Evolutionary conservation across 176 grass and related monocot genomes (phyloP), one percentile per base, ranked within the genome.

Genomic region (Phoenix roebelenii): DNA sequence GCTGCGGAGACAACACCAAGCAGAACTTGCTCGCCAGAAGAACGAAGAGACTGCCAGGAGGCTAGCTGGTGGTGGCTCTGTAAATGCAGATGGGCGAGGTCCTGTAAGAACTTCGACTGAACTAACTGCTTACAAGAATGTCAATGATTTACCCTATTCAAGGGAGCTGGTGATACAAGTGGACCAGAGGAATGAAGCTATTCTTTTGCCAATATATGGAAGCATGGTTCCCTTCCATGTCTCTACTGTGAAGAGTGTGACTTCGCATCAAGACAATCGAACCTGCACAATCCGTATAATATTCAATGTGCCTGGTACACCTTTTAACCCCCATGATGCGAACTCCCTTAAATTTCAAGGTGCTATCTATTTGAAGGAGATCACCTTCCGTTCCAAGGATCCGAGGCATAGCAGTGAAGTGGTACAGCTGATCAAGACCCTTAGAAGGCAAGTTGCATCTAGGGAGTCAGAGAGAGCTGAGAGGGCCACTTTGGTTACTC

Each of bases 181-280:
- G 17, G 83, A 90, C 50, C 78, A 82, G 60, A 90, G 85, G 73
- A 88, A 90, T 19, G 92, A 96, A 59, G 80, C 83, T 72, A 55
- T 96, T 23, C 83, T 96, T n/a, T 72, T 96, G 49, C 92, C 92
- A 44, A 87, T 96, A 24, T 87, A 82, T 79, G 91, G 86, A 25
- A 84, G 68, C 66, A 87, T 84, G 84, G 80, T 87, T 55, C 83
- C 86, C 22, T 96, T 96, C 69, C 91, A 96, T 74, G 77, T 96
- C 74, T 90, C 86, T 57, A 96, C 91, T 51, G 54, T 96, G 39
- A 96, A 88, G 75, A 96, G 75, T 62, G 91, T 85, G 35, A 69
- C 80, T 30, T 90, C 68, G 24, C 86, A 90, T 55, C 83, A 79
- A 61, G 86, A 96, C 51, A 85, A 90, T 48, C 72, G 75, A 20